These are phyloP conservation scores for Trichaptum fuscoviolaceum DNA, from an alignment of 768 basidiomycete genomes.

Conservation along the genomic window DNA sequence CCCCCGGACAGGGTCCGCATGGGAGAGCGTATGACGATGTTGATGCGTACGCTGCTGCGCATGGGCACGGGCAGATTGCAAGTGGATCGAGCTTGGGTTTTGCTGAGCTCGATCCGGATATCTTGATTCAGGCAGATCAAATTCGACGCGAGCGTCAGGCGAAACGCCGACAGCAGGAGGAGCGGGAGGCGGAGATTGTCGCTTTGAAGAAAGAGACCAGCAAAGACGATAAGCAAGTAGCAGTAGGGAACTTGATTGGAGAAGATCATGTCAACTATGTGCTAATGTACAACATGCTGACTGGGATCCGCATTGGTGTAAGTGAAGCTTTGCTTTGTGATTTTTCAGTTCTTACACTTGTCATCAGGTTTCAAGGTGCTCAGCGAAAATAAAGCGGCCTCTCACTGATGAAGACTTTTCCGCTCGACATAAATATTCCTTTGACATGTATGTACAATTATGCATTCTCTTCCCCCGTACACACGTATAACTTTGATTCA, in stretches of 20 bases:
- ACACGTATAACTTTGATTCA: conserved; percentile 25
- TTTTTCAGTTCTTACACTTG: conserved; percentile 15
- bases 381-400: conserved; percentile 87
- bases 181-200: conserved; percentile 41
- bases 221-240: conserved; percentile 41
- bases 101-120: conserved; percentile 69
- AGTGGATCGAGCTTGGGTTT: conserved; percentile 15
- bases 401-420: conserved; percentile 83
- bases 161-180: conserved; percentile 64
- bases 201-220: conserved; percentile 36
- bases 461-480: conserved; percentile 4
- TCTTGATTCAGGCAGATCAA: conserved; percentile 83
- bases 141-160: conserved; percentile 74
- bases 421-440: conserved; percentile 90
- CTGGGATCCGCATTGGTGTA: conserved; percentile 93
- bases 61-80: background rate
- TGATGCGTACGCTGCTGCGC: conserved; percentile 19
- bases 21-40: conserved; percentile 29
- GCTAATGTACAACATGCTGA: conserved; percentile 99
- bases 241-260: conserved; percentile 96
- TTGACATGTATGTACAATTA: conserved; percentile 76
- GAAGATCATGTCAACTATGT: conserved; percentile 99
- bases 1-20: conserved; percentile 3
- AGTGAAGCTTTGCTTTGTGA: conserved; percentile 23
- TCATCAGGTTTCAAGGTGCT: conserved; percentile 83